Evolutionary conservation across 441 rosid species (phyloP).

Genomic region (Omphalea diandra): DNA sequence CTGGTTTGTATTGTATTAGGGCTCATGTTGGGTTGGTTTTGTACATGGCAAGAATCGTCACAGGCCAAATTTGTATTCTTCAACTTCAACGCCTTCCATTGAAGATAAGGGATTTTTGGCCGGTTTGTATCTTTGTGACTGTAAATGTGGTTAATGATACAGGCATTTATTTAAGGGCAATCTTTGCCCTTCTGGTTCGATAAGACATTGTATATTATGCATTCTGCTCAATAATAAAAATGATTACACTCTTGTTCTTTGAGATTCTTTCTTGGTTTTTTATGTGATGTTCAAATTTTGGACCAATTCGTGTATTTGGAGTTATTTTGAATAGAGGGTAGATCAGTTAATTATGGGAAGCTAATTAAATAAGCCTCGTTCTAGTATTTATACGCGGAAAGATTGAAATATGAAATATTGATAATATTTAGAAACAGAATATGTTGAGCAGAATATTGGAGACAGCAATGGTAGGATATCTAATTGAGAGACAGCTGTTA

Average conservation of each 20-base stretch:
- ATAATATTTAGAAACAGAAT: neutral
- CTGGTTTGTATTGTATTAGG: conserved; percentile 11
- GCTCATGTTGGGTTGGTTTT: conserved; percentile 19
- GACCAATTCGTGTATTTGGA: neutral
- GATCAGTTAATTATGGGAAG: neutral
- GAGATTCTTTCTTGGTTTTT: neutral
- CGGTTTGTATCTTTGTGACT: conserved; percentile 25
- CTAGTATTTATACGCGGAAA: conserved; percentile 17
- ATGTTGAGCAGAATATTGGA: neutral
- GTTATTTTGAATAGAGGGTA: neutral
- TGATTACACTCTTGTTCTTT: neutral
- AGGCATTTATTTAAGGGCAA: conserved; percentile 25
- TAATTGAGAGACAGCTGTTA: neutral
- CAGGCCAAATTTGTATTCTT: conserved; percentile 34
- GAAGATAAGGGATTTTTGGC: conserved; percentile 31
- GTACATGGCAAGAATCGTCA: conserved; percentile 31
- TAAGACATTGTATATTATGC: conserved; percentile 4
- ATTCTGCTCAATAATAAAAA: too few relatives aligned
- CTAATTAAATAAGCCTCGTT: conserved; percentile 3
- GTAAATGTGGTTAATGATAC: conserved; percentile 14
- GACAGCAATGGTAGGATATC: too few relatives aligned
- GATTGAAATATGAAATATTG: too few relatives aligned
- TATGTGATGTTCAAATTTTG: neutral
- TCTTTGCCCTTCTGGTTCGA: conserved; percentile 23
- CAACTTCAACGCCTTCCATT: conserved; percentile 40